Evolutionary conservation across 1,139 yeast species (phyloP).

Genomic region (Geotrichum carabidarum): DNA sequence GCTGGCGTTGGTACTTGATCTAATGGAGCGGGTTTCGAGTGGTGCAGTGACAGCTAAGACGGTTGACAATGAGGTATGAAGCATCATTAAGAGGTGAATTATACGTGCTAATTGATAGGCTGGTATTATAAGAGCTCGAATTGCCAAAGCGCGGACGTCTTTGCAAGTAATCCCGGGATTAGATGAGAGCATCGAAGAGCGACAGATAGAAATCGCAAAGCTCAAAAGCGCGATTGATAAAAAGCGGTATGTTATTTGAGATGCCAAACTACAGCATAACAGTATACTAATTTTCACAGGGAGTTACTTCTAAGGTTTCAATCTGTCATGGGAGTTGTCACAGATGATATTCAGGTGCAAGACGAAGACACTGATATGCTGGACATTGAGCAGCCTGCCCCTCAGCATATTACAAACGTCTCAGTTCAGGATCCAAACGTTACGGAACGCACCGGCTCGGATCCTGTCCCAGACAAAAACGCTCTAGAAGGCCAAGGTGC

Average conservation of each 20-base stretch:
- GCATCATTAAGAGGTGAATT: constrained; percentile 9
- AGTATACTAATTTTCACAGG: constrained; percentile 16
- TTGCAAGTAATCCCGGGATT: constrained; percentile 7
- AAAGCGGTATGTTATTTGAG: constrained; percentile 17
- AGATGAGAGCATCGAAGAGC: constrained; percentile 17
- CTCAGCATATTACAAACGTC: background rate
- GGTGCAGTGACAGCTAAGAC: constrained; percentile 21
- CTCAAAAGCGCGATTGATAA: constrained; percentile 15
- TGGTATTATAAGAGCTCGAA: constrained; percentile 15
- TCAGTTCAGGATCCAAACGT: no score
- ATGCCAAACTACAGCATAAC: background rate
- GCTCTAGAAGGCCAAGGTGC: no score
- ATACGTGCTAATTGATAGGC: constrained; percentile 10
- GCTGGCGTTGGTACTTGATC: constrained; percentile 18
- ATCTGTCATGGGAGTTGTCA: constrained; percentile 27
- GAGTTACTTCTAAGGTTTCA: constrained; percentile 27
- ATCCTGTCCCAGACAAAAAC: no score
- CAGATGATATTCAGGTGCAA: background rate
- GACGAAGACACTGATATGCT: background rate
- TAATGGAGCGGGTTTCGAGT: constrained; percentile 15
- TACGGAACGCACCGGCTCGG: no score
- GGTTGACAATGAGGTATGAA: constrained; percentile 19
- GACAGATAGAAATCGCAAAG: constrained; percentile 13
- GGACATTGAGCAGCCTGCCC: background rate
- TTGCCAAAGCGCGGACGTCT: constrained; percentile 8